A percentile compares a stretch with the other conserved stretches of the same genome.
These are phyloP conservation scores for Monilinia polystroma DNA, from an alignment of 2,329 filamentous ascomycete species.

Conservation along the genomic window DNA sequence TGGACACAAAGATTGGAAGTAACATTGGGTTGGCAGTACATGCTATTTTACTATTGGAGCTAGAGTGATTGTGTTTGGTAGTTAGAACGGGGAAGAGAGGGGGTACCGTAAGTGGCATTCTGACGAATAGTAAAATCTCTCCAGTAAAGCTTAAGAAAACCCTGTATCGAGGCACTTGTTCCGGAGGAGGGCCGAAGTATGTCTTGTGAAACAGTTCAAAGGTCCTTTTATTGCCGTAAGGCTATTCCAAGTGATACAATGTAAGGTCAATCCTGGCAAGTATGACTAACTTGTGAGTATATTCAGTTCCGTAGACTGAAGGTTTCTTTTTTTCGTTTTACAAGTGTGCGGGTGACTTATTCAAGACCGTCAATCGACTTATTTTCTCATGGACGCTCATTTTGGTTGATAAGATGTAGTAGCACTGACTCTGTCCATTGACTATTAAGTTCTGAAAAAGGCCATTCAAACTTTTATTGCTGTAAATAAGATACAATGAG, in stretches of 20 bases:
- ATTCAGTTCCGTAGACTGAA: background rate
- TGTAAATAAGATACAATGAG: background rate
- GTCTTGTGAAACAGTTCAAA: background rate
- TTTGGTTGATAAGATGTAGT: background rate
- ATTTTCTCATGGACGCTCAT: background rate
- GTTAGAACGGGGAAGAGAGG: background rate
- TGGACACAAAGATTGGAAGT: background rate
- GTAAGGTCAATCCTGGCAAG: background rate
- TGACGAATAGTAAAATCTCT: background rate
- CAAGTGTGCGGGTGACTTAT: slow-evolving; percentile 2
- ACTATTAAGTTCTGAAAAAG: background rate
- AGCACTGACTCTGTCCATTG: background rate
- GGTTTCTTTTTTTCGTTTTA: background rate
- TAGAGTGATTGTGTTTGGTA: background rate
- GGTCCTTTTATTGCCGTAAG: background rate
- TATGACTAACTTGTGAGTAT: background rate
- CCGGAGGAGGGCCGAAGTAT: background rate
- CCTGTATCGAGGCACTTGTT: background rate
- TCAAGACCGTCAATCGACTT: slow-evolving; percentile 4
- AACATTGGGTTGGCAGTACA: background rate
- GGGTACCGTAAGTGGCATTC: background rate
- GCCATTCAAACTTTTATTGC: background rate
- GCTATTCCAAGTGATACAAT: background rate
- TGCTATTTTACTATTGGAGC: background rate
- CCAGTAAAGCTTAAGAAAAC: background rate